Base-by-base conservation (phyloP, 768 basidiomycete genomes). In the Amanita inopinata region DNA sequence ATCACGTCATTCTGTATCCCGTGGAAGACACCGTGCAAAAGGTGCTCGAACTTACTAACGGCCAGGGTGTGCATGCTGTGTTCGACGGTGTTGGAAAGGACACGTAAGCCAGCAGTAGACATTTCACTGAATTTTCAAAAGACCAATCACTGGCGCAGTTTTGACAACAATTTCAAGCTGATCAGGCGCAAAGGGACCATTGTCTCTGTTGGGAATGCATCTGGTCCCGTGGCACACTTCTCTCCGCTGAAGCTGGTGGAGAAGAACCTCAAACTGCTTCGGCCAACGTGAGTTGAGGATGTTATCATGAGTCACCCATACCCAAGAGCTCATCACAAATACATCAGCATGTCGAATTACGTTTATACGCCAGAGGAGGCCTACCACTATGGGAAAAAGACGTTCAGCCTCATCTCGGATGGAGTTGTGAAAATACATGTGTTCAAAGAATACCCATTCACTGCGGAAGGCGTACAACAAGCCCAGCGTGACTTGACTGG, bases 81-180 rank as follows among this genome's bases (percentile, higher is more conserved):
- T 94, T 83, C 53, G 94, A 99, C 53, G 94, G 94, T 20, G 90
- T 99, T n/a, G 94, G 94, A 1, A 93, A 87, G 66, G 86, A 90
- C 58, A 97, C 92, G 75, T 93, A 62, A 45, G 84, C n/a, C n/a
- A n/a, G n/a, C n/a, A 45, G 7, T 14, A 44, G 3, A 8, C 15
- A n/a, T 28, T 14, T 15, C 25, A 11, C 7, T 20, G 23, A 17
- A 43, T 8, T 27, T 44, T 33, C 35, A 11, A 38, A 27, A n/a
- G 15, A n/a, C 22, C 23, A 12, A 28, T 38, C 10, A 19, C 30
- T 15, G 4, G 31, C 22, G 11, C 38, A 86, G 83, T 4, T 85
- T 83, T 56, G 83, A 88, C 47, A 70, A 72, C 47, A 70, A 93
- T 65, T 87, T 94, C 63, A 74, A 80, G 58, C 66, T 91, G 60